Evolutionary conservation across 768 basidiomycete genomes (phyloP), one percentile per base, ranked within the genome.

Genomic region (Tylopilus plumbeoviolaceoides): DNA sequence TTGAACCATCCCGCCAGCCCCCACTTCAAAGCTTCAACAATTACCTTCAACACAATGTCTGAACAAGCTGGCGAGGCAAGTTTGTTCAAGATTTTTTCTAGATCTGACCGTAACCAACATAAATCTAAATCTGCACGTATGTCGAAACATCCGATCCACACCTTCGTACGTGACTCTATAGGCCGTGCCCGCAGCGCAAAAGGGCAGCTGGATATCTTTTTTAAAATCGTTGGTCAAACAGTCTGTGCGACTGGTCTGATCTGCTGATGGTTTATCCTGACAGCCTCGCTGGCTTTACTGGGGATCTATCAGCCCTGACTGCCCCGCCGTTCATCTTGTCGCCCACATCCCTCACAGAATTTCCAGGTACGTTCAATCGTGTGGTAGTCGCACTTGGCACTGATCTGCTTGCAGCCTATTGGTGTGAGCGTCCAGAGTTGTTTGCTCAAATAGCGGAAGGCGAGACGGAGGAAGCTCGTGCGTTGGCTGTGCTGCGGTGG

Each of bases 291-390:
- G 85, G 86, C 31, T 82, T 95, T 64, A 89, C 91, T 2, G 92
- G 92, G 50, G 93, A 95, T 73, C 77, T 94, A 41, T 93, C 87
- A 1, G 82, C 84, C 3, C 72, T 92, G 68, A 91, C 90, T 1
- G 89, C 90, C 0, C 89, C 90, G 33, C 87, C 91, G 0, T 95
- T 98, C 74, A 97, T 98, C 58, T 81, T 95, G 44, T 93, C 90
- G 1, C 92, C 91, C 9, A 83, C 85, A 5, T 95, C 92, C 3
- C 79, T 95, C 47, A 95, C 93, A 0, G 93, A 95, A 69, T 97
- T 90, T 66, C 91, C 92, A 55, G 87, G 90, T 91, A 54, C 54
- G 81, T 66, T 27, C 14, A 31, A 35, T 51, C 50, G 38, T 46
- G 5, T 38, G 5, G 17, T 12, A 36, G 14, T 8, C 27, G n/a